These are phyloP conservation scores for Eimeria acervulina DNA, from an alignment of 169 alveolate genomes.

Conservation along the genomic window DNA sequence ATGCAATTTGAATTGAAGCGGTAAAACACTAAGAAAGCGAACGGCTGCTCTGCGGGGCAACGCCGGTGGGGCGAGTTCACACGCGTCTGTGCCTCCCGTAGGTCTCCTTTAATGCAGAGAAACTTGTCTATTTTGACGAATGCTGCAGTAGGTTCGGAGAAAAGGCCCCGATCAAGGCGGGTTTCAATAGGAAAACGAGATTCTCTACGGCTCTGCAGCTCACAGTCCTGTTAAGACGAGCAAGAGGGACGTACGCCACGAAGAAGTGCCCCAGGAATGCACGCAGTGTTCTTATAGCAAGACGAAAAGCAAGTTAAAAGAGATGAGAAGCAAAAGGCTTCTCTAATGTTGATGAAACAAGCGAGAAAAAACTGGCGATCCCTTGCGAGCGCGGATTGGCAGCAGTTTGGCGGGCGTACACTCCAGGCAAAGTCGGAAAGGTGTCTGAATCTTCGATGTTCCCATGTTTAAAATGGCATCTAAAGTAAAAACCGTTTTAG, in stretches of 20 bases:
- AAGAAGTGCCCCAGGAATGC: neutral
- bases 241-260: conserved; percentile 33
- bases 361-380: conserved; percentile 52
- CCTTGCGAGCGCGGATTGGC: conserved; percentile 73
- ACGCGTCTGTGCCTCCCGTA: neutral
- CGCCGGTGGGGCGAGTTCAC: conserved; percentile 41
- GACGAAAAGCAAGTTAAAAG: neutral
- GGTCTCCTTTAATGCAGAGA: neutral
- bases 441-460: neutral
- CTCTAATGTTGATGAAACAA: neutral
- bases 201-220: conserved; percentile 39
- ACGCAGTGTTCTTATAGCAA: conserved; percentile 15
- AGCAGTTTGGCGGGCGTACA: conserved; percentile 69
- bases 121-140: neutral
- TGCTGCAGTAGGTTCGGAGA: neutral
- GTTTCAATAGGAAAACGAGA: conserved; percentile 70
- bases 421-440: conserved; percentile 33
- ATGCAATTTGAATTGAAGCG: neutral
- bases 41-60: conserved; percentile 26
- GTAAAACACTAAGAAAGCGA: conserved; percentile 42
- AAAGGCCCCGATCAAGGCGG: conserved; percentile 50
- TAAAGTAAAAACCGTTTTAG: conserved; percentile 6
- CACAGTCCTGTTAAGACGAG: conserved; percentile 55
- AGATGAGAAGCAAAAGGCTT: neutral
- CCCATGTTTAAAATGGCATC: conserved; percentile 1